Evolutionary conservation across 2,329 filamentous ascomycete genomes (phyloP).

Genomic region (Trichoderma simmonsii): DNA sequence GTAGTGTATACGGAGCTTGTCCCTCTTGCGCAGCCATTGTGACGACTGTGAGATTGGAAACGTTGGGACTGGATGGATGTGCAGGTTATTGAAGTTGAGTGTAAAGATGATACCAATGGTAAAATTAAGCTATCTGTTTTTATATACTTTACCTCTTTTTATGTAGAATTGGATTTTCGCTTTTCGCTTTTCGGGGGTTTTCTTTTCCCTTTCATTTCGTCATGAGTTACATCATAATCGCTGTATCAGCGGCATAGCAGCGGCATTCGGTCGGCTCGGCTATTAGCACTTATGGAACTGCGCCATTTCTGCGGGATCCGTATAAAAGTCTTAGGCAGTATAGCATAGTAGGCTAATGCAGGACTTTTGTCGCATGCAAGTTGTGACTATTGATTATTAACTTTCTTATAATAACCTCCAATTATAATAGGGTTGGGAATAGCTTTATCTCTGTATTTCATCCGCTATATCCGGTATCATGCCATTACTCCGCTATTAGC

Average conservation of each 20-base stretch:
- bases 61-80: neutral
- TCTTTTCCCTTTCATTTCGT: neutral
- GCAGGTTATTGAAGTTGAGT: neutral
- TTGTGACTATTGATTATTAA: too few species aligned
- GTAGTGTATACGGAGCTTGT: constrained; percentile 61
- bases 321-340: neutral
- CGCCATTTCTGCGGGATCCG: constrained; percentile 13
- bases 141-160: neutral
- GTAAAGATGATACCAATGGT: neutral
- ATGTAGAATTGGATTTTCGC: neutral
- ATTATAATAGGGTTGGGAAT: too few species aligned
- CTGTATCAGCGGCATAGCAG: neutral
- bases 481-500: too few species aligned
- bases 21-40: constrained; percentile 20
- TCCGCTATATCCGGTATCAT: too few species aligned
- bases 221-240: constrained; percentile 6
- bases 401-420: too few species aligned
- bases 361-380: too few species aligned
- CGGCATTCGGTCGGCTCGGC: neutral
- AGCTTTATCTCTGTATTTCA: too few species aligned
- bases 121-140: neutral
- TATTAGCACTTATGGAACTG: neutral
- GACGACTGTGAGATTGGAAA: neutral
- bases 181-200: neutral
- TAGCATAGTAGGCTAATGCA: neutral